phyloP scores from a whole-genome alignment of 1,284 basidiomycete species.

The Violaceomyces palustris region DNA sequence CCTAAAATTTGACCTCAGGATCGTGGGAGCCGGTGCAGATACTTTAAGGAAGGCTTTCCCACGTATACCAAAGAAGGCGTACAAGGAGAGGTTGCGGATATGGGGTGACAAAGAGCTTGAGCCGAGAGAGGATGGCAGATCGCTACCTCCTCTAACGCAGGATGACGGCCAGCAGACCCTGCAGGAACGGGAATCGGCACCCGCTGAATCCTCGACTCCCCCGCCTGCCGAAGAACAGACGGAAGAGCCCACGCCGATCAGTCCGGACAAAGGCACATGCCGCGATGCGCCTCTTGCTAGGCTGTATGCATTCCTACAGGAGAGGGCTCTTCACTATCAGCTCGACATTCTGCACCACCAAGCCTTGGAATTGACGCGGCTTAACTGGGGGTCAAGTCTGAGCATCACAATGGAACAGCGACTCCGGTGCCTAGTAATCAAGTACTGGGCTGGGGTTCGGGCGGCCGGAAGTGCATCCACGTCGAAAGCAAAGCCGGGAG shows the following conservation, averaged over 20 bases:
- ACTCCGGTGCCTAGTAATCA: constrained; percentile 19
- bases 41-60: constrained; percentile 18
- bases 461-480: background rate
- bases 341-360: constrained; percentile 47
- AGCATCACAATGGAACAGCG: constrained; percentile 14
- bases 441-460: constrained; percentile 36
- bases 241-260: too few species aligned
- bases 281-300: constrained; percentile 26
- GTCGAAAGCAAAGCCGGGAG: background rate
- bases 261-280: too few species aligned
- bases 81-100: constrained; percentile 21
- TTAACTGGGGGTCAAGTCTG: constrained; percentile 39
- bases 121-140: constrained; percentile 3
- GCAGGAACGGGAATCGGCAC: background rate
- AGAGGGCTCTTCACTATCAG: constrained; percentile 45
- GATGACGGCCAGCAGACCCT: background rate
- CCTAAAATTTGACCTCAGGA: constrained; percentile 36
- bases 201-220: too few species aligned
- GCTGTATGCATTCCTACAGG: constrained; percentile 39
- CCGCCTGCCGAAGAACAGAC: too few species aligned
- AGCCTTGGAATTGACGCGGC: constrained; percentile 27
- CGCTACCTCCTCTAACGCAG: background rate
- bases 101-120: constrained; percentile 36
- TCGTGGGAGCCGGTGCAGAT: constrained; percentile 26
- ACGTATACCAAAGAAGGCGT: constrained; percentile 24